Conservation (phyloP, 2,329 filamentous ascomycete species). For the Neobulgaria alba region DNA sequence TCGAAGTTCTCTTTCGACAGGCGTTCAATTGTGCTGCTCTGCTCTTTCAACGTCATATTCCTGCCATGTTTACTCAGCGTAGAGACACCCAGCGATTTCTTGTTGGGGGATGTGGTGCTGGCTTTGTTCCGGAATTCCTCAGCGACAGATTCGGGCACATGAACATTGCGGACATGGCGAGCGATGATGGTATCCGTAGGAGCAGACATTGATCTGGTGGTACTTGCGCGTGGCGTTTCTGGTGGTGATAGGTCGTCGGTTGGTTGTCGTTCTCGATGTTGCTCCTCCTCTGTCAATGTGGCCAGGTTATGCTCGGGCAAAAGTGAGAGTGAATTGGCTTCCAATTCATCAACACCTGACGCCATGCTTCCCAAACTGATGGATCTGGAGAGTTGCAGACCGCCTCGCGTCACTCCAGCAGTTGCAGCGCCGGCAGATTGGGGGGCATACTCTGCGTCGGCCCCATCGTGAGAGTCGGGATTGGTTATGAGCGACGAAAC, state of each 20-base stretch:
- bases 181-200: conserved; percentile 85
- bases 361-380: conserved; percentile 86
- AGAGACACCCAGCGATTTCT: conserved; percentile 41
- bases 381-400: conserved; percentile 53
- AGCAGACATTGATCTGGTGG: conserved; percentile 46
- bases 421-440: conserved; percentile 69
- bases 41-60: conserved; percentile 87
- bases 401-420: conserved; percentile 39
- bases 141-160: conserved; percentile 81
- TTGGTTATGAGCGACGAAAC: conserved; percentile 50
- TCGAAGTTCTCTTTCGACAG: conserved; percentile 98
- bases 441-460: conserved; percentile 74
- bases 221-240: conserved; percentile 61
- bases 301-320: conserved; percentile 39
- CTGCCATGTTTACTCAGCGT: conserved; percentile 49
- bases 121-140: conserved; percentile 76
- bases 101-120: conserved; percentile 43
- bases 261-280: conserved; percentile 37
- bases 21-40: conserved; percentile 93
- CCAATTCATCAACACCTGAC: conserved; percentile 57
- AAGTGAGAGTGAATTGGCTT: conserved; percentile 21
- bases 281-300: conserved; percentile 51
- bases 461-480: conserved; percentile 46
- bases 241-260: conserved; percentile 41
- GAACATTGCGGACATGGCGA: conserved; percentile 80